Evolutionary conservation across 169 alveolate genomes (phyloP).

Genomic region (Plasmodium berghei): DNA sequence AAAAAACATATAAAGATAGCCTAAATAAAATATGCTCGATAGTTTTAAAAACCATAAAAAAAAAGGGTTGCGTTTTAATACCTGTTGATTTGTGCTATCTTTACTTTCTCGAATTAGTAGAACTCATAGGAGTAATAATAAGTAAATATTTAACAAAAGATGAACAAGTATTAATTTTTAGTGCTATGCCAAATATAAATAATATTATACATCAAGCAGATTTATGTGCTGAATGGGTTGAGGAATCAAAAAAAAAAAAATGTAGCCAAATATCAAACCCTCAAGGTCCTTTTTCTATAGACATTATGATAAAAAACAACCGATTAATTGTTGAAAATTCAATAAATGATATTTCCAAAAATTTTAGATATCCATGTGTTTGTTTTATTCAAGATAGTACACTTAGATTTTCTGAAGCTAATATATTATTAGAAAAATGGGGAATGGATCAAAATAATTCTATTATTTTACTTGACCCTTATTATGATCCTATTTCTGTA

Average conservation of each 20-base stretch:
- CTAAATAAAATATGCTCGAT: conserved; percentile 66
- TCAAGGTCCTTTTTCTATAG: conserved; percentile 69
- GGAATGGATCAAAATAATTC: conserved; percentile 49
- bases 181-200: conserved; percentile 23
- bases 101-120: conserved; percentile 59
- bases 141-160: conserved; percentile 66
- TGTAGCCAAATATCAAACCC: conserved; percentile 53
- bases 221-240: conserved; percentile 74
- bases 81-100: conserved; percentile 52
- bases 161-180: conserved; percentile 57
- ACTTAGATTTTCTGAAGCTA: conserved; percentile 62
- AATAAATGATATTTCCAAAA: conserved; percentile 33
- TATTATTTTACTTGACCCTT: conserved; percentile 40
- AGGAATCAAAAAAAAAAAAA: conserved; percentile 69
- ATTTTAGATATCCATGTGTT: conserved; percentile 74
- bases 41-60: conserved; percentile 51
- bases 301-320: conserved; percentile 66
- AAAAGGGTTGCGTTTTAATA: conserved; percentile 67
- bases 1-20: conserved; percentile 46
- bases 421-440: conserved; percentile 62
- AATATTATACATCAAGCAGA: conserved; percentile 66
- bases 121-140: conserved; percentile 60
- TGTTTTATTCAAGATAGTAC: conserved; percentile 71
- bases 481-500: conserved; percentile 48
- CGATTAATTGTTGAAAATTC: conserved; percentile 56